phyloP scores from a whole-genome alignment of 2,329 filamentous ascomycete species.

The Beauveria sp. region DNA sequence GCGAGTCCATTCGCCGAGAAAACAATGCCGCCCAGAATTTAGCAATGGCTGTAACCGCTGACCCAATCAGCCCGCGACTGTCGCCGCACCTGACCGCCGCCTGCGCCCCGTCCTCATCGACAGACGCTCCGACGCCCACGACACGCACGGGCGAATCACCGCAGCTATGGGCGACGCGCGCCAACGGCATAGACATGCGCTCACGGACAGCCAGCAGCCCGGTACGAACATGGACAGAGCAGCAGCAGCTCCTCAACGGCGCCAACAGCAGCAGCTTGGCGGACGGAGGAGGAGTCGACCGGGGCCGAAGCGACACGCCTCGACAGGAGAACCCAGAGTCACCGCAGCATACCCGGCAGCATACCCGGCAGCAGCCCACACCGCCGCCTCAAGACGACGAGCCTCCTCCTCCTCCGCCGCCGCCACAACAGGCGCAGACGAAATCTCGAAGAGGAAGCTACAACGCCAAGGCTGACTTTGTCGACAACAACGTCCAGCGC shows the following conservation, averaged over 20 bases:
- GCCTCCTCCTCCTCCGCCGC: background rate
- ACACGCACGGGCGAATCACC: background rate
- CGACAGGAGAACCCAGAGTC: background rate
- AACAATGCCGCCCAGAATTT: background rate
- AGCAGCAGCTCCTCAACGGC: background rate
- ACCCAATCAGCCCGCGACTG: slow-evolving; percentile 16
- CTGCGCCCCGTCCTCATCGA: background rate
- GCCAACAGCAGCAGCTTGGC: background rate
- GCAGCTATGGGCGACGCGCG: background rate
- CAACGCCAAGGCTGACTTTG: slow-evolving; percentile 24
- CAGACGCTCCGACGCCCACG: background rate
- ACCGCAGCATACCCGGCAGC: background rate
- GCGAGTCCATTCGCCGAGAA: background rate
- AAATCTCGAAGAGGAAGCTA: slow-evolving; percentile 21
- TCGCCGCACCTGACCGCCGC: slow-evolving; percentile 6
- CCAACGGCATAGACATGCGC: background rate
- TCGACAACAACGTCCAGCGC: slow-evolving; percentile 41
- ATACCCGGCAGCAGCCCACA: background rate
- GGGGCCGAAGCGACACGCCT: slow-evolving; percentile 1
- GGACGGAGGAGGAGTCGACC: background rate
- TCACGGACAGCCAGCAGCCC: slow-evolving; percentile 9
- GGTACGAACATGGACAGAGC: slow-evolving; percentile 3
- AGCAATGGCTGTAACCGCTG: slow-evolving; percentile 18
- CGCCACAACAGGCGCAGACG: slow-evolving; percentile 6
- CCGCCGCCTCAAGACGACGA: background rate